A percentile compares a stretch with the other conserved stretches of the same genome.
Evolutionary conservation across 2,329 filamentous ascomycete genomes (phyloP).

Genomic region (Cladophialophora exuberans): DNA sequence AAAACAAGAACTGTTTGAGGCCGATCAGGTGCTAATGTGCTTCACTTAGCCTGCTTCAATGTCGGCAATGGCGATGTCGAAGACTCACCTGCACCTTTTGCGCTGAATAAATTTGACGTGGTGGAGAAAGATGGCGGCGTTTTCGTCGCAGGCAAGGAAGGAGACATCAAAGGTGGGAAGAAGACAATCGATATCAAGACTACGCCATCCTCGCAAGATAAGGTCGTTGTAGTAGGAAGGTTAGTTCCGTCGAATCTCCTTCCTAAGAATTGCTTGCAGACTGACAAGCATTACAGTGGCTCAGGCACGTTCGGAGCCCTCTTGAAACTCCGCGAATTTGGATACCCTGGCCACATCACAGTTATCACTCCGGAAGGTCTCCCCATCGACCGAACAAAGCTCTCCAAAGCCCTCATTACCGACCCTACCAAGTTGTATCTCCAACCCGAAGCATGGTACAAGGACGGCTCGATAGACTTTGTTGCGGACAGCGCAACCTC

Average conservation of each 20-base stretch:
- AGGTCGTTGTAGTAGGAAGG: constrained; percentile 82
- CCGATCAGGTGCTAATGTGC: constrained; percentile 3
- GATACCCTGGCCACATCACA: constrained; percentile 78
- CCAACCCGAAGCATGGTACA: constrained; percentile 78
- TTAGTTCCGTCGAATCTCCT: constrained; percentile 37
- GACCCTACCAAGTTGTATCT: constrained; percentile 78
- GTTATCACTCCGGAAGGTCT: constrained; percentile 82
- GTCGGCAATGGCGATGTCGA: constrained; percentile 88
- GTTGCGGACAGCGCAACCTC: constrained; percentile 65
- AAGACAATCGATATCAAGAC: constrained; percentile 76
- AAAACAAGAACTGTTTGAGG: background rate
- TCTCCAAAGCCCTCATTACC: constrained; percentile 88
- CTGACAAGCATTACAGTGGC: constrained; percentile 56
- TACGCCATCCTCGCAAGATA: constrained; percentile 60
- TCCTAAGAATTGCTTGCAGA: constrained; percentile 4
- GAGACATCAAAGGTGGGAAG: constrained; percentile 74
- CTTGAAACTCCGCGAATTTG: constrained; percentile 79
- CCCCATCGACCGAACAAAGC: constrained; percentile 90
- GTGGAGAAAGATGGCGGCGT: constrained; percentile 79
- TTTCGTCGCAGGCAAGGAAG: constrained; percentile 81
- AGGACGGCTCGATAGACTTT: constrained; percentile 60
- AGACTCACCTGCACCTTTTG: constrained; percentile 86
- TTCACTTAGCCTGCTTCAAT: constrained; percentile 95
- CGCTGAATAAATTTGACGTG: constrained; percentile 81
- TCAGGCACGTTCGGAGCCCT: constrained; percentile 80